Evolutionary conservation across 2,329 filamentous ascomycete species (phyloP), one percentile per base, ranked within the genome.

Genomic region (Periconia digitata): DNA sequence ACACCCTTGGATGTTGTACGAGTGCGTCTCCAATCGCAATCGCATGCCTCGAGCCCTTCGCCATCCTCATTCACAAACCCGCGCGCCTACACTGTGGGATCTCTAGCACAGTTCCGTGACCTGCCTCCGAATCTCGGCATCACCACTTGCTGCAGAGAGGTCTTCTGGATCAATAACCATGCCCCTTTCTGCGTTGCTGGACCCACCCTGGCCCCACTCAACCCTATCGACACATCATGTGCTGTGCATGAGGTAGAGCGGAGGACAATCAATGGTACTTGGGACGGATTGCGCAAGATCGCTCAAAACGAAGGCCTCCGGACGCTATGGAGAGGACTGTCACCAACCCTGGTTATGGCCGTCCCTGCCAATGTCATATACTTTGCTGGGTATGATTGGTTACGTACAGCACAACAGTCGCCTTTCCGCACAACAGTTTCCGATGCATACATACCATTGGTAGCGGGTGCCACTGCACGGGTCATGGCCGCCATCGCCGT

Each of bases 311-410:
- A 99, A 74, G 94, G 94, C 1, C 66, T 91, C 12, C 81, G 83
- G 21, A 94, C 92, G 1, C 74, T 99, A 29, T 99, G 94, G 92
- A 83, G 94, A 52, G 94, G 94, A 0, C 76, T 99, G 5, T 95
- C 89, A n/a, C 92, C 94, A 0, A 99, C 94, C 0, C 76, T 99
- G 18, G 81, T 91, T 55, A 99, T 99, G 94, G 86, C 91, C 0
- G 82, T 99, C 6, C 94, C 94, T 0, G 90, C 86, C 21, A 99
- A 99, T 69, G 94, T 99, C 58, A 97, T 99, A 57, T 99, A 99
- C 74, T 96, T 97, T 64, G 95, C 94, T 12, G 94, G 94, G 34
- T 99, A 99, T 72, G 94, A 99, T 66, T 96, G 91, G 87, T 71
- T 99, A 49, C 85, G 94, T 29, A 88, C 81, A 55, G 87, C 89